Percentiles rank a stretch among this genome's conserved stretches.
Conservation (phyloP, 2,329 filamentous ascomycete species). For the Fusarium dimerum region DNA sequence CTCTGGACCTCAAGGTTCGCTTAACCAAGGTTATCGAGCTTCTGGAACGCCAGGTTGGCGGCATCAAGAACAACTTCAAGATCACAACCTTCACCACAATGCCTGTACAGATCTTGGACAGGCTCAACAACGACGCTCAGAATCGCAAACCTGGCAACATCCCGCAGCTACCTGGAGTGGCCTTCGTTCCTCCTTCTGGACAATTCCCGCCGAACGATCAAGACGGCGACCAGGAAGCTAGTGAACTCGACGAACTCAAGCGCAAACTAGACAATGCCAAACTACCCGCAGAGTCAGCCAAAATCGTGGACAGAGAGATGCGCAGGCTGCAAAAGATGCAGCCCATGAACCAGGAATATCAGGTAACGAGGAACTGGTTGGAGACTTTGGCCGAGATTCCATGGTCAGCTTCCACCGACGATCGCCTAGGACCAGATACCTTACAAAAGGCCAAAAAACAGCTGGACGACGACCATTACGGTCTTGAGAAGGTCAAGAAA, state of each 20-base stretch:
- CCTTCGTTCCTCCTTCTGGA: conserved; percentile 36
- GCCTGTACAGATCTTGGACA: conserved; percentile 60
- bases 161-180: conserved; percentile 42
- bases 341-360: conserved; percentile 92
- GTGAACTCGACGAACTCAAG: conserved; percentile 88
- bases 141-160: conserved; percentile 33
- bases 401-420: conserved; percentile 82
- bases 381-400: conserved; percentile 94
- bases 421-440: conserved; percentile 81
- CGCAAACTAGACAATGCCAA: conserved; percentile 82
- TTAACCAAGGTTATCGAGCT: conserved; percentile 82
- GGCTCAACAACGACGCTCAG: conserved; percentile 46
- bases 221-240: conserved; percentile 77
- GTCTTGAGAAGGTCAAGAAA: conserved; percentile 96
- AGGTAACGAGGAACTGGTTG: conserved; percentile 88
- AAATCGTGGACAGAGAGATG: conserved; percentile 87
- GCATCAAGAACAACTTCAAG: conserved; percentile 84
- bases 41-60: conserved; percentile 77
- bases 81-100: conserved; percentile 76
- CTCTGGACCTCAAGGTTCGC: conserved; percentile 74
- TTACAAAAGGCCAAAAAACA: conserved; percentile 80
- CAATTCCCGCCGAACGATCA: conserved; percentile 47
- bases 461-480: conserved; percentile 94
- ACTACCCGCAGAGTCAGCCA: conserved; percentile 80
- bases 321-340: conserved; percentile 93